Percentiles rank a stretch among this genome's conserved stretches.
These are phyloP conservation scores for Uronychia binucleata DNA, from an alignment of 73 alveolate species.

Conservation along the genomic window DNA sequence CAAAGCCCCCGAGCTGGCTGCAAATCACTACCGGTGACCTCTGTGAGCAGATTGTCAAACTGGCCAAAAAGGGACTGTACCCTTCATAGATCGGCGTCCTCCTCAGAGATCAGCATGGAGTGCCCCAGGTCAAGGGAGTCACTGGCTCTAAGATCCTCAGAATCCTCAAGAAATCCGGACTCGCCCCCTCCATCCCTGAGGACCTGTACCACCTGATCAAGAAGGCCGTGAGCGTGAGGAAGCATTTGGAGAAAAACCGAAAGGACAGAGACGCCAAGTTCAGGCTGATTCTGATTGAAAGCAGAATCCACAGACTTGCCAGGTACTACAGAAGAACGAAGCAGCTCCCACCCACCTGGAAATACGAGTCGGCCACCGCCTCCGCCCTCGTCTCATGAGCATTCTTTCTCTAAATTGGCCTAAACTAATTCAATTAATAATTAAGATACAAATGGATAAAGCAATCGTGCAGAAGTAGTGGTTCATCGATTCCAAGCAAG, in stretches of 20 bases:
- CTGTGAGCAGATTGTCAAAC: conserved; percentile 78
- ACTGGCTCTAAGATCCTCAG: conserved; percentile 90
- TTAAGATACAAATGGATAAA: too few relatives aligned
- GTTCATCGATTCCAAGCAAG: conserved; percentile 50
- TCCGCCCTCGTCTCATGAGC: conserved; percentile 61
- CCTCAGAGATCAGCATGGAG: conserved; percentile 91
- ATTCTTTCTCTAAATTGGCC: too few relatives aligned
- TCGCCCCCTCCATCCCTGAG: conserved; percentile 98
- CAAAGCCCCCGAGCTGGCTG: conserved; percentile 93
- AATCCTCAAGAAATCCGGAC: conserved; percentile 83
- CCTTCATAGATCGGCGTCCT: conserved; percentile 94
- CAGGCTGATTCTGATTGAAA: conserved; percentile 96
- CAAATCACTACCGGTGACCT: conserved; percentile 79
- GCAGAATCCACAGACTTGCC: conserved; percentile 98
- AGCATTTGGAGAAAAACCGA: conserved; percentile 97
- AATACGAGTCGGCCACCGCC: conserved; percentile 83
- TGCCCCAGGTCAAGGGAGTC: conserved; percentile 87
- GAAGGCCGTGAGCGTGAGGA: conserved; percentile 97
- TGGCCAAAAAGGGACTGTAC: conserved; percentile 94
- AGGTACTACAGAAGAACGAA: conserved; percentile 94
- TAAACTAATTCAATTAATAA: too few relatives aligned
- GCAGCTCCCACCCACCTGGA: conserved; percentile 97
- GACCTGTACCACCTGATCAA: conserved; percentile 95
- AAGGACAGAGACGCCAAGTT: conserved; percentile 95
- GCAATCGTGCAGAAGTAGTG: too few relatives aligned